Base-by-base conservation (phyloP, 108 stramenopile genomes). In the Fragilaria radians region DNA sequence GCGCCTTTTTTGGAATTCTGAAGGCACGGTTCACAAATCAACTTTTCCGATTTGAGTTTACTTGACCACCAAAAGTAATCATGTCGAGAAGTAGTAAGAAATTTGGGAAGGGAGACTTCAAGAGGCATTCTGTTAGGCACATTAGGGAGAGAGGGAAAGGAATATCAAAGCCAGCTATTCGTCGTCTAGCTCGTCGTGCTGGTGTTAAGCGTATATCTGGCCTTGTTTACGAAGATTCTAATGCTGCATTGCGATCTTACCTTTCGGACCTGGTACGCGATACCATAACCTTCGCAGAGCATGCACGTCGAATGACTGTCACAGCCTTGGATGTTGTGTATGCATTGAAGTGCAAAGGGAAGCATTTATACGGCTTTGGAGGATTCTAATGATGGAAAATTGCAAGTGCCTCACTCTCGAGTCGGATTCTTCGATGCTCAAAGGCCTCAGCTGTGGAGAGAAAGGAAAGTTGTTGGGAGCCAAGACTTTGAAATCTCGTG, bases 131-230 rank as follows among this genome's bases (percentile, higher is more conserved):
- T n/a, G n/a, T 75, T 68, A 85, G 85, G 79, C 81, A 85, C 52
- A 79, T 89, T 61, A 83, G 97, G 57, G 96, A 96, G 72, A 97
- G 97, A 88, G 96, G 97, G 95, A 95, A 97, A 77, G 98, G 98
- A 72, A 96, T 97, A 76, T 96, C 98, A 84, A 98, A 97, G 95
- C 95, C 98, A 66, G 96, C 95, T 58, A 98, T 98, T 75, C 94
- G 96, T 61, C 95, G 96, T 85, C 88, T 98, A 47, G 98, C 98
- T 22, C 95, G 98, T 80, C 94, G 96, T 85, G 98, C 96, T 59
- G 86, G 94, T 77, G 96, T 98, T 48, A 98, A 98, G 91, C 96
- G 98, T 85, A 98, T 98, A 88, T 95, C 94, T 42, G 96, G 98
- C 63, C 85, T 96, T 74, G 96, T 98, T 82, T 98, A 98, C 86